A percentile compares a stretch with the other conserved stretches of the same genome.
These are phyloP conservation scores for Macaranga tanarius DNA, from an alignment of 441 rosid species.

Conservation along the genomic window DNA sequence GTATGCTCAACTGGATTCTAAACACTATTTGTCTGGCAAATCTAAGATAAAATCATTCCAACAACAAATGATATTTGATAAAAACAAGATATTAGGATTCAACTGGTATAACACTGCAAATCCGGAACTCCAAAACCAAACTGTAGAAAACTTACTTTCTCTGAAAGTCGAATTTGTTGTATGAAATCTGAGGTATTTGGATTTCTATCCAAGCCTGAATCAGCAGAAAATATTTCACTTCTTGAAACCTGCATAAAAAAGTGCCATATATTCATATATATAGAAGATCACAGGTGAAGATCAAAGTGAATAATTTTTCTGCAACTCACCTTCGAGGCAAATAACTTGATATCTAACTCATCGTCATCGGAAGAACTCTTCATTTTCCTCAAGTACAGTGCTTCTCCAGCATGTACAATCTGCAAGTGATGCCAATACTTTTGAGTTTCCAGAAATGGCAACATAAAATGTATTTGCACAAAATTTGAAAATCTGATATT, in stretches of 20 bases:
- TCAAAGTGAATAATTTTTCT: conserved; percentile 15
- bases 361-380: conserved; percentile 51
- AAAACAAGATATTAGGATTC: conserved; percentile 1
- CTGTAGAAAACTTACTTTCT: conserved; percentile 33
- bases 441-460: conserved; percentile 1
- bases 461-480: neutral
- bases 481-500: neutral
- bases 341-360: conserved; percentile 49
- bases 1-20: neutral
- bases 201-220: conserved; percentile 39
- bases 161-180: conserved; percentile 28
- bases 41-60: neutral
- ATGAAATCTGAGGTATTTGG: conserved; percentile 34
- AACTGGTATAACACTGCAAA: neutral
- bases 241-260: conserved; percentile 42
- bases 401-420: conserved; percentile 68
- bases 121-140: conserved; percentile 13
- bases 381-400: conserved; percentile 52
- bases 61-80: neutral
- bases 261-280: conserved; percentile 10
- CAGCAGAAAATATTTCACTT: conserved; percentile 47
- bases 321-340: conserved; percentile 51
- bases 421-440: conserved; percentile 31
- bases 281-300: conserved; percentile 11
- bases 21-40: neutral